These are phyloP conservation scores for Cyclotella choctawhatcheeana DNA, from an alignment of 108 stramenopile genomes.

Conservation along the genomic window DNA sequence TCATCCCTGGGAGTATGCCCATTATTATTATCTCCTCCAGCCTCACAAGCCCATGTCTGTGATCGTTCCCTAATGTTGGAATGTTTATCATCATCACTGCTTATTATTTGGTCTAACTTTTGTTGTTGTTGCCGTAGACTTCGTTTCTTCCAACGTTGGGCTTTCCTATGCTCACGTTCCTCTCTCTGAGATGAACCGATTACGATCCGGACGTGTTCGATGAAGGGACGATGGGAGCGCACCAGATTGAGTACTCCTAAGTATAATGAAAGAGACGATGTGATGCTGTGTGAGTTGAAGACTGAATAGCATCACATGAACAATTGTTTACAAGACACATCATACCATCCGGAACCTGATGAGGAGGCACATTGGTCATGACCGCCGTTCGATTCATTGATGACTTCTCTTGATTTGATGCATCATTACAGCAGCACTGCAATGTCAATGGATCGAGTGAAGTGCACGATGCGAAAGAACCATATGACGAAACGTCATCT, in stretches of 20 bases:
- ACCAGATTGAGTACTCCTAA: slow-evolving; percentile 73
- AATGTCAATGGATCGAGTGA: slow-evolving; percentile 15
- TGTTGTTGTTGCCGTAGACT: slow-evolving; percentile 3
- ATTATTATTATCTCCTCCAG: slow-evolving; percentile 5
- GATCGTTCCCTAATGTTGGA: slow-evolving; percentile 19
- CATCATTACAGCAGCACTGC: slow-evolving; percentile 1
- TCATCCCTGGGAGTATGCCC: too few relatives aligned
- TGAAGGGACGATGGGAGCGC: slow-evolving; percentile 69
- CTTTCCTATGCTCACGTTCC: slow-evolving; percentile 25
- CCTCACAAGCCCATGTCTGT: slow-evolving; percentile 37
- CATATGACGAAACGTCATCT: neutral
- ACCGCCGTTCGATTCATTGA: slow-evolving; percentile 56
- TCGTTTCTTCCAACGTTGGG: slow-evolving; percentile 36
- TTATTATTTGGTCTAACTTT: too few relatives aligned
- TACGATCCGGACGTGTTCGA: slow-evolving; percentile 78
- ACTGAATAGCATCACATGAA: neutral
- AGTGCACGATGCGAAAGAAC: slow-evolving; percentile 45
- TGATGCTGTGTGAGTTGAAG: neutral
- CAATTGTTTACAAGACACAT: neutral
- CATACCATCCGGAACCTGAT: slow-evolving; percentile 73
- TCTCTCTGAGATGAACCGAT: slow-evolving; percentile 48
- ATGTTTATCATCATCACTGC: neutral
- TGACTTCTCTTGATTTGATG: neutral
- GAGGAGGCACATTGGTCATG: slow-evolving; percentile 80
- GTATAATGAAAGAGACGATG: neutral